Base-by-base conservation (phyloP, 2,329 filamentous ascomycete species). In the Stemphylium beticola region DNA sequence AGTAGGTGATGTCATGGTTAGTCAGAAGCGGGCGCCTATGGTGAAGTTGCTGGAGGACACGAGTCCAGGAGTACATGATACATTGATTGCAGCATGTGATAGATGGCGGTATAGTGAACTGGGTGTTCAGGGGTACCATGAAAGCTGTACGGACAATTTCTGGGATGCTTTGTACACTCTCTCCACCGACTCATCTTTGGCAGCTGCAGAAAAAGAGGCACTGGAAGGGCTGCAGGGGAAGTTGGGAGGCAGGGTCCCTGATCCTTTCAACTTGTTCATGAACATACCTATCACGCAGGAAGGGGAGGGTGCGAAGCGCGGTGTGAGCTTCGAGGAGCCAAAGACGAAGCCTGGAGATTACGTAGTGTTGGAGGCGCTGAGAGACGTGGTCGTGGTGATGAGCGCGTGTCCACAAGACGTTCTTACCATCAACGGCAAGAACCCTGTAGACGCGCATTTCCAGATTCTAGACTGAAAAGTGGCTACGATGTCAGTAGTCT, bases 381-480 rank as follows among this genome's bases (percentile, higher is more conserved):
- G 77, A 38, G 77, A 81, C 60, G 65, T 80, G 2, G 77, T 79
- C 9, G 74, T 81, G 2, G 75, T 79, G 17, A 80, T 81, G 79
- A 77, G 74, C 57, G 76, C 78, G 4, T 81, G 79, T 65, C 78
- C 78, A 18, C 75, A 79, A 49, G 77, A 80, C 60, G 69, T 80
- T 5, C 62, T 76, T 9, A 74, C 70, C 2, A 79, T 80, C 57
- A 80, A 80, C 55, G 73, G 70, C 34, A 71, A 74, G 50, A 73
- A 74, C 47, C 74, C 76, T 2, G 74, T 75, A n/a, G 78, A 79
- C 53, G 78, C 76, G 5, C 76, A 79, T 60, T 81, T 79, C 14
- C 49, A 71, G 36, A 62, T 72, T 3, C 38, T 64, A n/a, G 62
- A 50, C 22, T 67, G 49, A 50, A 32, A 6, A 10, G 1, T 12